Evolutionary conservation across 225 moss, liverwort and hornwort species (phyloP).

Genomic region (Neckera pumila): DNA sequence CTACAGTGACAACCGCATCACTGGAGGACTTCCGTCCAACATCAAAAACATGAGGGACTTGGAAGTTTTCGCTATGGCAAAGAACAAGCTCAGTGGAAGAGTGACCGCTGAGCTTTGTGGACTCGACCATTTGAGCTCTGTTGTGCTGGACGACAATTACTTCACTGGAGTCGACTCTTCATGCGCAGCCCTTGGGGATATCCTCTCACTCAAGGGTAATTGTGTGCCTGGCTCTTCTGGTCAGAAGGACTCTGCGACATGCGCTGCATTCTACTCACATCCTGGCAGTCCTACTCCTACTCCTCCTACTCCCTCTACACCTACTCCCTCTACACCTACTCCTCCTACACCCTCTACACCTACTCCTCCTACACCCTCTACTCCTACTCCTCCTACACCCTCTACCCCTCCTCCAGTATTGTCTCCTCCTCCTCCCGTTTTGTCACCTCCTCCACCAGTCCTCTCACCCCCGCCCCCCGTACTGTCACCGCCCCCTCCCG

Average conservation of each 20-base stretch:
- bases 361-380: neutral
- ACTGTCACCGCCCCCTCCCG: neutral
- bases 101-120: constrained; percentile 41
- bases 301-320: neutral
- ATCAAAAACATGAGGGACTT: constrained; percentile 30
- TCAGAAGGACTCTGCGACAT: constrained; percentile 39
- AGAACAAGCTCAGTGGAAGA: constrained; percentile 45
- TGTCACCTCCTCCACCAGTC: neutral
- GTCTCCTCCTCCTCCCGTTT: neutral
- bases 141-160: constrained; percentile 54
- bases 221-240: constrained; percentile 34
- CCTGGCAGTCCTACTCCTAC: neutral
- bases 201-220: constrained; percentile 43
- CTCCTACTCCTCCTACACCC: neutral
- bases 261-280: constrained; percentile 41
- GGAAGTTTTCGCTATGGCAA: constrained; percentile 24
- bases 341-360: neutral
- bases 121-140: constrained; percentile 20
- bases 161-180: constrained; percentile 27
- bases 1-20: constrained; percentile 39
- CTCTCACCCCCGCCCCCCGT: neutral
- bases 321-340: too few relatives aligned
- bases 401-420: neutral
- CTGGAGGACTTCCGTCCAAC: constrained; percentile 40
- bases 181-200: constrained; percentile 6